Evolutionary conservation across 2,329 filamentous ascomycete genomes (phyloP).

Genomic region (Pseudogymnoascus sp.): DNA sequence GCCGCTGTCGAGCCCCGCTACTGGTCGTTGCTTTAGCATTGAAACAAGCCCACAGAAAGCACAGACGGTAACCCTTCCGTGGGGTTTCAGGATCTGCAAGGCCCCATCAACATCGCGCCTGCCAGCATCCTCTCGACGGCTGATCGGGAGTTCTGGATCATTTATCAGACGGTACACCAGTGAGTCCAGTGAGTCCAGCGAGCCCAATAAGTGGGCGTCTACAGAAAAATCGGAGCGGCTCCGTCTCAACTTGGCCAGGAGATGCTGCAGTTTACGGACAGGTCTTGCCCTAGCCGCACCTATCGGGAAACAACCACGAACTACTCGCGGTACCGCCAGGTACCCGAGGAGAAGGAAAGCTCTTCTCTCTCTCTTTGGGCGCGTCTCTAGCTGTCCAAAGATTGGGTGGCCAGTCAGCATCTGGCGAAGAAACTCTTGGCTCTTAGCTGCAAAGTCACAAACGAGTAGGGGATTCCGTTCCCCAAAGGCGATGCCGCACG

Average conservation of each 20-base stretch:
- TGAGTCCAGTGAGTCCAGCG: not conserved
- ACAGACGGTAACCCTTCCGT: slow-evolving; percentile 2
- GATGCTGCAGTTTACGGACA: not conserved
- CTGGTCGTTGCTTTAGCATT: slow-evolving; percentile 1
- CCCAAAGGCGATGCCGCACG: not conserved
- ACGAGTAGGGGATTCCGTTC: not conserved
- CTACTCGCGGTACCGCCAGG: not conserved
- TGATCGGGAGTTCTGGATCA: slow-evolving; percentile 1
- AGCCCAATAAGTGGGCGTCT: slow-evolving; percentile 5
- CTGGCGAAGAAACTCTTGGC: not conserved
- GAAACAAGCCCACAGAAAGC: slow-evolving; percentile 9
- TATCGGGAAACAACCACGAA: not conserved
- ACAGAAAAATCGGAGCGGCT: not conserved
- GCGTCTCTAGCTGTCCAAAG: not conserved
- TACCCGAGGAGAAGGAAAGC: not conserved
- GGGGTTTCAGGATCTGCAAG: slow-evolving; percentile 7
- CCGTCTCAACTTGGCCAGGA: not conserved
- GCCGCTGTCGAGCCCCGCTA: not conserved
- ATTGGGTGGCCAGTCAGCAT: not conserved
- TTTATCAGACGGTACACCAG: not conserved
- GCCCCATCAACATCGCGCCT: slow-evolving; percentile 3
- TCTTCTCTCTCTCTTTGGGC: not conserved
- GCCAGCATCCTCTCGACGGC: not conserved
- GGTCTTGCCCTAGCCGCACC: slow-evolving; percentile 7
- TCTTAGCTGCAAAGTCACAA: not conserved